Evolutionary conservation across 352 stramenopile genomes (phyloP).

Genomic region (Globisporangium heterothallicum): DNA sequence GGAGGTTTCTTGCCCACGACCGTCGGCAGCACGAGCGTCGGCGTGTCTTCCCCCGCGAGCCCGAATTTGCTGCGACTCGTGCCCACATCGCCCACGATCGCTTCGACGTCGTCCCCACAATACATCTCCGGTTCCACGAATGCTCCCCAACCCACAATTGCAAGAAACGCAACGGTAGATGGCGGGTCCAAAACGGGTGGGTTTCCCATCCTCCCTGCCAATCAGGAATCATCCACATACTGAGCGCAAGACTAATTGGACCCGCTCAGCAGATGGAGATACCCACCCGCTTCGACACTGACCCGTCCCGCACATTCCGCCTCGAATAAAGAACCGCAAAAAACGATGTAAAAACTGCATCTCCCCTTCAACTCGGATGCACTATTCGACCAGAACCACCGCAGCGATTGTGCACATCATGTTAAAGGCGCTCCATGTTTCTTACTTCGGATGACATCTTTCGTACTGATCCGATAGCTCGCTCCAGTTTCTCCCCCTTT

Average conservation of each 20-base stretch:
- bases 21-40: constrained; percentile 85
- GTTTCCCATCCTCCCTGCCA: too few relatives aligned
- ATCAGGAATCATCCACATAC: too few relatives aligned
- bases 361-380: background rate
- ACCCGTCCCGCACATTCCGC: too few relatives aligned
- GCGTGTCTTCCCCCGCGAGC: constrained; percentile 92
- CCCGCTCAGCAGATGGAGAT: too few relatives aligned
- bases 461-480: constrained; percentile 4
- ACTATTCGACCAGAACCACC: background rate
- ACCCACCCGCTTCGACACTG: background rate
- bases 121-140: too few relatives aligned
- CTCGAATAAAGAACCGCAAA: background rate
- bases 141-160: too few relatives aligned
- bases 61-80: constrained; percentile 91
- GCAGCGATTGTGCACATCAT: too few relatives aligned
- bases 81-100: constrained; percentile 93
- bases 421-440: too few relatives aligned
- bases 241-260: too few relatives aligned
- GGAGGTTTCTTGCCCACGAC: constrained; percentile 35
- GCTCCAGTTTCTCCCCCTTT: background rate
- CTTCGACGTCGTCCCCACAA: constrained; percentile 95
- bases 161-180: too few relatives aligned
- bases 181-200: too few relatives aligned
- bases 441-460: too few relatives aligned
- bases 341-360: background rate